Evolutionary conservation across 1,139 yeast genomes (phyloP).

Genomic region (Taiozyma sp.): DNA sequence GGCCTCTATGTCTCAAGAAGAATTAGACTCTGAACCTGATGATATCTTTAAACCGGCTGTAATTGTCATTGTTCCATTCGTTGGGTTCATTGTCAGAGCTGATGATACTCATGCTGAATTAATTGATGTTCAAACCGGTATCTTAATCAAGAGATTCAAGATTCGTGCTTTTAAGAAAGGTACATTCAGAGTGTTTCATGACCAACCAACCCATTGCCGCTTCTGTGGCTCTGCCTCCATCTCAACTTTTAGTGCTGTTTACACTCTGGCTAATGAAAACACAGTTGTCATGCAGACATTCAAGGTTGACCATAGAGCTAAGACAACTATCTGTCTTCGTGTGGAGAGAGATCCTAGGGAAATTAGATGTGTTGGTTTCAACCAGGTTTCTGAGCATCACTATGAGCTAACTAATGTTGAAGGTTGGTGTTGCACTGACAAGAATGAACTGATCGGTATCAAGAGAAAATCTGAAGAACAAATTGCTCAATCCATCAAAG

Average conservation of each 20-base stretch:
- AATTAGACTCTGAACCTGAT: slow-evolving; percentile 1
- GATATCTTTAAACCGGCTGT: slow-evolving; percentile 24
- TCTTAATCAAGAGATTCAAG: slow-evolving; percentile 46
- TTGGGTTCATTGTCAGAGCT: slow-evolving; percentile 66
- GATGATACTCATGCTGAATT: slow-evolving; percentile 52
- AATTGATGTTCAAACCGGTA: slow-evolving; percentile 77
- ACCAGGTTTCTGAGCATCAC: slow-evolving; percentile 65
- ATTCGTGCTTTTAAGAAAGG: slow-evolving; percentile 62
- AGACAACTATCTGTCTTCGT: slow-evolving; percentile 75
- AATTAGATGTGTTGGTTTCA: slow-evolving; percentile 83
- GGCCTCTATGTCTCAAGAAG: neutral
- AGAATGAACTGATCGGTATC: slow-evolving; percentile 75
- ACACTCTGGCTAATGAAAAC: slow-evolving; percentile 55
- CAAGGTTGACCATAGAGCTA: slow-evolving; percentile 68
- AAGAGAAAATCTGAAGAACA: slow-evolving; percentile 37
- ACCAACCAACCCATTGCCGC: slow-evolving; percentile 82
- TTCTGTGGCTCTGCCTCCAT: slow-evolving; percentile 90
- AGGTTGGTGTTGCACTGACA: slow-evolving; percentile 75
- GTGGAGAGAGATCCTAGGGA: slow-evolving; percentile 92
- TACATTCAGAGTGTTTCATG: slow-evolving; percentile 66
- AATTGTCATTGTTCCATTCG: slow-evolving; percentile 53
- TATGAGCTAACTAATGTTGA: slow-evolving; percentile 63
- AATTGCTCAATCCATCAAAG: slow-evolving; percentile 16
- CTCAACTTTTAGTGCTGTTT: slow-evolving; percentile 64
- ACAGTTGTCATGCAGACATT: slow-evolving; percentile 70